These are phyloP conservation scores for Yueomyces sinensis DNA, from an alignment of 805 yeast genomes.

Conservation along the genomic window DNA sequence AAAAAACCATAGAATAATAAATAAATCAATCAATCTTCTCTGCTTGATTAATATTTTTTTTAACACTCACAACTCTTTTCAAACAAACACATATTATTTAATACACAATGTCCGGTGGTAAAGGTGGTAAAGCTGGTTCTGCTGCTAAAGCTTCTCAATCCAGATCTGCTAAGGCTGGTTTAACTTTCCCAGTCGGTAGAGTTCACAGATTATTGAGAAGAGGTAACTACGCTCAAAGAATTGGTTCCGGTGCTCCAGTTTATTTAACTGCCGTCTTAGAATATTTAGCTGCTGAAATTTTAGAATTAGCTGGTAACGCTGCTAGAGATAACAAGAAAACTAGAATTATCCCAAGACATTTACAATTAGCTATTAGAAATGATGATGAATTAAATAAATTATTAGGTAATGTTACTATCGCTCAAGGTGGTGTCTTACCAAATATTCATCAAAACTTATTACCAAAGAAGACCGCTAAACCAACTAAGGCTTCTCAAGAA, in stretches of 20 bases:
- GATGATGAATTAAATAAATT: constrained; percentile 97
- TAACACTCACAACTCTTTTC: no score
- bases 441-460: constrained; percentile 89
- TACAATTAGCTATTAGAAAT: constrained; percentile 96
- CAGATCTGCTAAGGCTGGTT: constrained; percentile 97
- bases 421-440: constrained; percentile 99
- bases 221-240: constrained; percentile 97
- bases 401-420: constrained; percentile 86
- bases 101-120: constrained; percentile 69
- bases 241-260: constrained; percentile 99
- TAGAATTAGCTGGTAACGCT: constrained; percentile 97
- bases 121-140: constrained; percentile 88
- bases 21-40: no score
- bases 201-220: constrained; percentile 92
- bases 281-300: constrained; percentile 94
- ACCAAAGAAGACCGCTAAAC: constrained; percentile 59
- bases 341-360: constrained; percentile 97
- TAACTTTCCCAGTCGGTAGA: constrained; percentile 99
- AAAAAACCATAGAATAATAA: no score
- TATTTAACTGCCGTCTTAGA: constrained; percentile 94
- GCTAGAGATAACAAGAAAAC: constrained; percentile 99
- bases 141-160: constrained; percentile 93
- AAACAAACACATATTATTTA: constrained; percentile 2
- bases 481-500: constrained; percentile 53
- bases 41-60: no score